Base-by-base conservation (phyloP, 2,329 filamentous ascomycete species). In the Botrytis elliptica region DNA sequence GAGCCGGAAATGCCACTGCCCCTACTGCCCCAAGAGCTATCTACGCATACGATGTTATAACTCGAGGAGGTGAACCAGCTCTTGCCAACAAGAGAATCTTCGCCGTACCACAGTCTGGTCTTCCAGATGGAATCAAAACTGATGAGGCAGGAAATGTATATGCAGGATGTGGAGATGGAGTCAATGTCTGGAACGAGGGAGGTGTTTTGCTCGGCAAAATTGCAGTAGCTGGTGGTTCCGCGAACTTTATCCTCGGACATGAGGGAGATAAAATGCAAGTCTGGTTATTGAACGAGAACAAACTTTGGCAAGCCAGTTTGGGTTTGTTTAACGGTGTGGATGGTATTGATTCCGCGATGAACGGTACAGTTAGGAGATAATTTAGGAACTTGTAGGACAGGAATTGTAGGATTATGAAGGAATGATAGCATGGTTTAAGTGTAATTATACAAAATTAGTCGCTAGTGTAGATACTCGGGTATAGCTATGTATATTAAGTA, bases 121-220 rank as follows among this genome's bases (percentile, higher is more conserved):
- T 89, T 4, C 88, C 89, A 0, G 90, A 91, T 75, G 90, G 90
- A 82, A 81, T 87, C 74, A 86, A 86, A 75, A 82, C 83, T 38
- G 87, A 89, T 76, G 82, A 82, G 1, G 77, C 84, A 6, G 87
- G 87, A 7, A 88, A 88, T 77, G 84, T 89, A 12, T 89, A 87
- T 80, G 83, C 83, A 18, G 86, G 85, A 0, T 87, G 85, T 75
- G 85, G 85, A 0, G 87, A 88, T 77, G 87, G 87, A 0, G 81
- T 89, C 25, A 84, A 87, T 74, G 83, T 89, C n/a, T 89, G 86
- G 85, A 84, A 82, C 62, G 77, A 83, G 0, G 82, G 83, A 0
- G 87, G 86, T 1, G 82, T 80, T 3, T 76, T 87, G 29, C 84
- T 91, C 76, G 82, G 85, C 7, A 92, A 91, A 81, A 87, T 91